These are phyloP conservation scores for Miscanthus lutarioriparius DNA, from an alignment of 176 grass and related monocot genomes.

Conservation along the genomic window DNA sequence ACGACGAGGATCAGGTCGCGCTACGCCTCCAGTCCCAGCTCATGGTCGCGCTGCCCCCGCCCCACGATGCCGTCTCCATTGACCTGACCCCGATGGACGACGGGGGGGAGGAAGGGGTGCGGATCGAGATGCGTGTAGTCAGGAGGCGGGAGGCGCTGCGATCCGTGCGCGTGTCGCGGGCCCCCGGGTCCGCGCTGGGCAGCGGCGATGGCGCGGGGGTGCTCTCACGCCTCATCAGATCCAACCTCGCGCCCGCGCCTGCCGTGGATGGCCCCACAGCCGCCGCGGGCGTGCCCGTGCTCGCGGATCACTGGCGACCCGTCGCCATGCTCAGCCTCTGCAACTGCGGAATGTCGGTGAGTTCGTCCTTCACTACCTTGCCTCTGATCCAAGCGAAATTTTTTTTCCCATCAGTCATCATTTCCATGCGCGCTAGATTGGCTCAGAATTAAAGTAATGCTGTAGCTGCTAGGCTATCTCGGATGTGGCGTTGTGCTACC, in stretches of 20 bases:
- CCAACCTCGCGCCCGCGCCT: slow-evolving; percentile 56
- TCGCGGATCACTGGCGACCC: slow-evolving; percentile 85
- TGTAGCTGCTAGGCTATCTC: neutral
- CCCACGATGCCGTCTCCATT: slow-evolving; percentile 71
- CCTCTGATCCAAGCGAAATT: neutral
- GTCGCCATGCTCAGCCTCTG: slow-evolving; percentile 60
- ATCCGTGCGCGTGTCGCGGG: slow-evolving; percentile 64
- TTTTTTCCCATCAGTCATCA: neutral
- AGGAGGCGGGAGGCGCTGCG: slow-evolving; percentile 74
- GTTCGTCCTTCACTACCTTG: slow-evolving; percentile 23
- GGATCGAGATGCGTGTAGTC: slow-evolving; percentile 73
- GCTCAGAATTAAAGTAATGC: neutral
- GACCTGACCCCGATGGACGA: slow-evolving; percentile 45
- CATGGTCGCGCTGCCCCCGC: slow-evolving; percentile 82
- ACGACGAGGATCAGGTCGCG: slow-evolving; percentile 87
- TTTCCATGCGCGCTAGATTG: neutral
- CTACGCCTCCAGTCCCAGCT: slow-evolving; percentile 94
- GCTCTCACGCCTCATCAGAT: slow-evolving; percentile 68
- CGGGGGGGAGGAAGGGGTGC: slow-evolving; percentile 38
- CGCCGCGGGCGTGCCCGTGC: slow-evolving; percentile 54
- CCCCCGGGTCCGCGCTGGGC: slow-evolving; percentile 61
- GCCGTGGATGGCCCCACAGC: slow-evolving; percentile 42
- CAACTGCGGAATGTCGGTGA: slow-evolving; percentile 85
- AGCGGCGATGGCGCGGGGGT: slow-evolving; percentile 78
- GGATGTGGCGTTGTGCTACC: neutral